A percentile compares a stretch with the other conserved stretches of the same genome.
Evolutionary conservation across 805 yeast genomes (phyloP).

Genomic region (Cyberlindnera amylophila): DNA sequence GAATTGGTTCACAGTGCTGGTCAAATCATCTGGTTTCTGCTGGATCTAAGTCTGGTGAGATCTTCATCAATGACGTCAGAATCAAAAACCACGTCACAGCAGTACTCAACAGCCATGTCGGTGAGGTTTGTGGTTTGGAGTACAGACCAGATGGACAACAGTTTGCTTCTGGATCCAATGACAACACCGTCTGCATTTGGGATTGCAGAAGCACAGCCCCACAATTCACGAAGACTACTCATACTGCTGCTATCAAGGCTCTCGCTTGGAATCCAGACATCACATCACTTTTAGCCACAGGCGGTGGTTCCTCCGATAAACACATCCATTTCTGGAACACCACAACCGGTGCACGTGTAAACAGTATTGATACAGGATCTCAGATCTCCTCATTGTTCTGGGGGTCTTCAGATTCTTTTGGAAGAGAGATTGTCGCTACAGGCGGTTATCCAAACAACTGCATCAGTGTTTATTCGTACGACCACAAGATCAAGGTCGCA

Average conservation of each 20-base stretch:
- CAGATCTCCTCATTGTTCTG: constrained; percentile 93
- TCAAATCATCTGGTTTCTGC: constrained; percentile 71
- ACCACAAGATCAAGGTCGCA: constrained; percentile 81
- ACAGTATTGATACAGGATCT: constrained; percentile 85
- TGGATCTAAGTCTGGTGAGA: constrained; percentile 84
- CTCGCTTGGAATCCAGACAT: constrained; percentile 93
- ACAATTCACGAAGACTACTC: constrained; percentile 69
- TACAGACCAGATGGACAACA: constrained; percentile 83
- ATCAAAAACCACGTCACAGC: constrained; percentile 69
- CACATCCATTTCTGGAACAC: constrained; percentile 95
- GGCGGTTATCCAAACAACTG: constrained; percentile 91
- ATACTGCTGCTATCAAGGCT: constrained; percentile 94
- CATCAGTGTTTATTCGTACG: constrained; percentile 79
- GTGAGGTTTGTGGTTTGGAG: constrained; percentile 89
- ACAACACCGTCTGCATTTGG: constrained; percentile 90
- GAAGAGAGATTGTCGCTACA: constrained; percentile 81
- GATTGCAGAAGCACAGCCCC: constrained; percentile 74
- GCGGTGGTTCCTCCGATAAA: constrained; percentile 92
- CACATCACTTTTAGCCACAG: constrained; percentile 80
- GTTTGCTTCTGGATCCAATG: constrained; percentile 91
- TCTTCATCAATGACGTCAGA: constrained; percentile 88
- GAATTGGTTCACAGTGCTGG: constrained; percentile 88
- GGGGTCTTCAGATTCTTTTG: constrained; percentile 76
- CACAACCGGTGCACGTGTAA: constrained; percentile 80
- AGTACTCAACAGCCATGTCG: constrained; percentile 62